A percentile compares a stretch with the other conserved stretches of the same genome.
Conservation (phyloP, 2,329 filamentous ascomycete genomes). For the Leptographium wingfieldii region DNA sequence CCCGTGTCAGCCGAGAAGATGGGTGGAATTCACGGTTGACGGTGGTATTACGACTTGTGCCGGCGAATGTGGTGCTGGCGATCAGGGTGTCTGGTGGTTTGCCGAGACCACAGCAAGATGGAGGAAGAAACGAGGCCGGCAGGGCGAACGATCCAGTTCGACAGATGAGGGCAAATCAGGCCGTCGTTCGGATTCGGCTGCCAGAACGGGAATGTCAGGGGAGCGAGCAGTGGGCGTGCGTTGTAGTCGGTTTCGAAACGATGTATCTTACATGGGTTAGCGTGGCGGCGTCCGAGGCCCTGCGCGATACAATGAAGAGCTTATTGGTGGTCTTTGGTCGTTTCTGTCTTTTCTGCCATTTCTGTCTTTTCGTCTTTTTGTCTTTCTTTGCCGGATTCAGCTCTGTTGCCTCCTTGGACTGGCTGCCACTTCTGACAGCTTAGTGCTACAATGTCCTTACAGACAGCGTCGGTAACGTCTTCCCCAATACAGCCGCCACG, state of each 20-base stretch:
- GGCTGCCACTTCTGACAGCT: no score
- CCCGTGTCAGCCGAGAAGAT: neutral
- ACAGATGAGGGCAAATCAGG: no score
- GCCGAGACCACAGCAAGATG: neutral
- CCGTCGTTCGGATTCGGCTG: no score
- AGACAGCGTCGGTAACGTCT: neutral
- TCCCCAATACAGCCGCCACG: no score
- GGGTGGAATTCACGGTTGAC: neutral
- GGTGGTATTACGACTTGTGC: neutral
- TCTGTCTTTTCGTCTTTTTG: no score
- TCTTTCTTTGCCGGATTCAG: no score
- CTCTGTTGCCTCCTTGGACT: no score
- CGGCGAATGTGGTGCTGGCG: neutral
- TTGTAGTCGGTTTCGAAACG: neutral
- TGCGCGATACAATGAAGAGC: neutral
- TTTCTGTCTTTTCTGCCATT: neutral
- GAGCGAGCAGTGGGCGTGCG: neutral
- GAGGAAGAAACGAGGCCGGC: neutral
- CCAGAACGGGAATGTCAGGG: neutral
- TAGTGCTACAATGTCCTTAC: neutral
- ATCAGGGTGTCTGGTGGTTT: neutral
- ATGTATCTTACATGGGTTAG: neutral
- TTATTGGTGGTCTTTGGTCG: neutral
- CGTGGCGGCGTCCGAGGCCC: neutral
- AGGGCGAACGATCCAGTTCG: neutral